Conservation (phyloP, 2,329 filamentous ascomycete species). For the Nectriaceae sp. region DNA sequence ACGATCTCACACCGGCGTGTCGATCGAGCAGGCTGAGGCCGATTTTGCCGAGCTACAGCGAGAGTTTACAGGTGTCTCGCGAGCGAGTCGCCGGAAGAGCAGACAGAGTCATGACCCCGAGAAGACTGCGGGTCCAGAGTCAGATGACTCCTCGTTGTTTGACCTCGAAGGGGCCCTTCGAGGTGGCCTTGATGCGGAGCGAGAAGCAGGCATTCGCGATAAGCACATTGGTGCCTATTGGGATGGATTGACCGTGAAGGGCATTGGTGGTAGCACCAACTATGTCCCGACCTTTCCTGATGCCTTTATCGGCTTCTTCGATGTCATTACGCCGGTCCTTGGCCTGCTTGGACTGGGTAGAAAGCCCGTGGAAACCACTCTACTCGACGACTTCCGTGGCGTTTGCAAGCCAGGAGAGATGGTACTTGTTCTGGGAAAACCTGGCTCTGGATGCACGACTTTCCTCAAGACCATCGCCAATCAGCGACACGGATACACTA, state of each 20-base stretch:
- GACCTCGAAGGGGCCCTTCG: slow-evolving; percentile 75
- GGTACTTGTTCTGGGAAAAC: slow-evolving; percentile 79
- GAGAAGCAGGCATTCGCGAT: slow-evolving; percentile 74
- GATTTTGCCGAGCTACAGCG: slow-evolving; percentile 70
- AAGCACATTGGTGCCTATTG: slow-evolving; percentile 82
- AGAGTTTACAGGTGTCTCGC: slow-evolving; percentile 60
- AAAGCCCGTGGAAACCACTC: slow-evolving; percentile 71
- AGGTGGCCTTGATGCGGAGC: slow-evolving; percentile 70
- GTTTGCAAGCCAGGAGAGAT: slow-evolving; percentile 82
- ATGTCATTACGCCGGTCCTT: slow-evolving; percentile 67
- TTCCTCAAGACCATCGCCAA: slow-evolving; percentile 71
- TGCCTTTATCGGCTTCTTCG: slow-evolving; percentile 75
- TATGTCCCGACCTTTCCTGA: slow-evolving; percentile 76
- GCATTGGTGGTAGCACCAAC: slow-evolving; percentile 73
- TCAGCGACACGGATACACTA: slow-evolving; percentile 59
- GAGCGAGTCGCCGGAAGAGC: slow-evolving; percentile 42
- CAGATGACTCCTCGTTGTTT: slow-evolving; percentile 57
- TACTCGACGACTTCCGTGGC: slow-evolving; percentile 72
- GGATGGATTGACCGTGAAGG: slow-evolving; percentile 75
- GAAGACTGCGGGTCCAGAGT: slow-evolving; percentile 47
- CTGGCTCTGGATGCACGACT: slow-evolving; percentile 71
- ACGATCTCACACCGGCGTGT: slow-evolving; percentile 43
- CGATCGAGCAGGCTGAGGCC: slow-evolving; percentile 66
- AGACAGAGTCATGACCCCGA: slow-evolving; percentile 54
- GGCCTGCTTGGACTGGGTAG: slow-evolving; percentile 64